Base-by-base conservation (phyloP, 352 stramenopile genomes). In the Globisporangium irregulare region DNA sequence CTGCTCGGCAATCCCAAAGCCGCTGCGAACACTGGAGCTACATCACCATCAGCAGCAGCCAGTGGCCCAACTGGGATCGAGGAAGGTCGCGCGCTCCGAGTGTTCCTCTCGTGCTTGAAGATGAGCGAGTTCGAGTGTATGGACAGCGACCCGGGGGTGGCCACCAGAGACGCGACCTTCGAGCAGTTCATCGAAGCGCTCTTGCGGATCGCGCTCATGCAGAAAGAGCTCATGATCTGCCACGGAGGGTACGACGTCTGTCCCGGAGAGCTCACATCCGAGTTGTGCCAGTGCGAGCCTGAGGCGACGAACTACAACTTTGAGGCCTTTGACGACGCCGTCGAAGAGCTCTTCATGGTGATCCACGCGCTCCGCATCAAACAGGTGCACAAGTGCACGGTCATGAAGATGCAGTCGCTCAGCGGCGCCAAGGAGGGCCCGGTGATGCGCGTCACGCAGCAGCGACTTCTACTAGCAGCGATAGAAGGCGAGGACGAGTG, bases 81-180 rank as follows among this genome's bases (percentile, higher is more conserved):
- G 18, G 80, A 90, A 68, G 74, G 73, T 27, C 76, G 79, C 12
- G 79, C 79, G 7, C 75, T 88, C 58, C 77, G 79, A 0, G 76
- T 87, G 36, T 92, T 91, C 61, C 78, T 89, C 12, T 83, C 78
- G 27, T 91, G 82, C 57, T 70, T 92, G 18, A 70, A 69, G 18
- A 66, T 90, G 34, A 62, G 57, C 32, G 64, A 59, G 27, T 60
- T 67, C 7, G 66, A 80, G 9, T 53, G 27, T 8, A 59, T 29
- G 24, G 66, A 72, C 6, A 51, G 18, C 10, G 54, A 79, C 20
- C 10, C 27, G n/a, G 62, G 59, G 22, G 38, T 64, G 15, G 32
- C 71, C 5, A 72, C 62, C 0, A 54, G 20, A 18, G 32, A 59
- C 12, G 66, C 46, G 5, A 73, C 69, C 27, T 77, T 81, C 46